Conservation (phyloP, 208 protist genomes). For the Trypanosoma mega region DNA sequence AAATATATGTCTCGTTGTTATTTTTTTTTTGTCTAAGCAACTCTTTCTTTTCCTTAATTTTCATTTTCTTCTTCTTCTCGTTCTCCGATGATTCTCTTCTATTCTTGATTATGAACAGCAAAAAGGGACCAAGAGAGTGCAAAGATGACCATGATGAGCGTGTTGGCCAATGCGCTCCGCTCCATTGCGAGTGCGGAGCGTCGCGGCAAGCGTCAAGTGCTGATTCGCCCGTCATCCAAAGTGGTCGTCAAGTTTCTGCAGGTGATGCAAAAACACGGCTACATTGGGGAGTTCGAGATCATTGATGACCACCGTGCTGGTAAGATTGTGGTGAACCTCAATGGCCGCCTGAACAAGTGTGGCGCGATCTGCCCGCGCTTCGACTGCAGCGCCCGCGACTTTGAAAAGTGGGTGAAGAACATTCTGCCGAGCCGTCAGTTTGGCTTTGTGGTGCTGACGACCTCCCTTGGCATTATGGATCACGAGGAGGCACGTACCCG, state of each 20-base stretch:
- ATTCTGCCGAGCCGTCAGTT: slow-evolving; percentile 99
- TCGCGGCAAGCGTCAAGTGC: slow-evolving; percentile 99
- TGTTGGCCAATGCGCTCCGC: slow-evolving; percentile 99
- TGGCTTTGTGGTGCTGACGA: slow-evolving; percentile 99
- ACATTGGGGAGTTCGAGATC: slow-evolving; percentile 99
- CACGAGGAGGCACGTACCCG: slow-evolving; percentile 99
- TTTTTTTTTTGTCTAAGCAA: not conserved
- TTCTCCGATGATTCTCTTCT: slow-evolving; percentile 18
- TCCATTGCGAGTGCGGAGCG: slow-evolving; percentile 99
- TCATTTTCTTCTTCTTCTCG: slow-evolving; percentile 1
- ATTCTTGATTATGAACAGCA: slow-evolving; percentile 2
- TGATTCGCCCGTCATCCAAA: slow-evolving; percentile 99
- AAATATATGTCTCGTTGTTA: slow-evolving; percentile 20
- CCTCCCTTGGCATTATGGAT: slow-evolving; percentile 99
- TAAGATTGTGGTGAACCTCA: slow-evolving; percentile 99
- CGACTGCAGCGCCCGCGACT: slow-evolving; percentile 94
- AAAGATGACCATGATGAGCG: slow-evolving; percentile 99
- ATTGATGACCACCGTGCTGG: slow-evolving; percentile 99
- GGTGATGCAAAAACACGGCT: slow-evolving; percentile 99
- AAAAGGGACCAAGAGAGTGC: slow-evolving; percentile 19
- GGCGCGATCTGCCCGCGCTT: slow-evolving; percentile 99
- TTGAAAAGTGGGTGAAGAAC: slow-evolving; percentile 99
- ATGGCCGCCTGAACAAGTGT: slow-evolving; percentile 99
- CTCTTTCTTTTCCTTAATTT: slow-evolving; percentile 6
- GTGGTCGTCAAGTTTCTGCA: slow-evolving; percentile 99